phyloP scores from a whole-genome alignment of 306 rosid species.

The Castanospermum australe region DNA sequence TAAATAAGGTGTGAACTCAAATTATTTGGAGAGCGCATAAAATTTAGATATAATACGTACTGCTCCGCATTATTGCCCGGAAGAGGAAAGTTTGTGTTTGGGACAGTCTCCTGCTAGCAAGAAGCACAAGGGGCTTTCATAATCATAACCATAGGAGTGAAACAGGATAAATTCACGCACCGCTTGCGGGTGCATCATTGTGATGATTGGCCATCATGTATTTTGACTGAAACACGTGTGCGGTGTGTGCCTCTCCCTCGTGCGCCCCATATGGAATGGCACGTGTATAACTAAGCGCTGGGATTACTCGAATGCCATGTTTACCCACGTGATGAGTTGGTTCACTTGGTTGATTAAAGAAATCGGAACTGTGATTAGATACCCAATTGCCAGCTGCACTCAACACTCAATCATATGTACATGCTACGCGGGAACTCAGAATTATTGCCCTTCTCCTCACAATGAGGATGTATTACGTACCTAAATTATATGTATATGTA shows the following conservation, averaged over 20 bases:
- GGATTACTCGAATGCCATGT: not conserved
- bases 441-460: slow-evolving; percentile 28
- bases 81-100: slow-evolving; percentile 17
- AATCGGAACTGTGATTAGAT: not conserved
- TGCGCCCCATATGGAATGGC: slow-evolving; percentile 21
- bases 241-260: not conserved
- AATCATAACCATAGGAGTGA: slow-evolving; percentile 23
- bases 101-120: slow-evolving; percentile 6
- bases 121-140: slow-evolving; percentile 13
- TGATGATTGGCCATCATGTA: slow-evolving; percentile 42
- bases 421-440: slow-evolving; percentile 17
- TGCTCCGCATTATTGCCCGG: not conserved
- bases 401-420: slow-evolving; percentile 47
- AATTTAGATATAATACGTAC: too few relatives aligned
- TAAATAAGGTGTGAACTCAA: too few relatives aligned
- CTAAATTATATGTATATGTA: not conserved
- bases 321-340: slow-evolving; percentile 22
- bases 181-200: slow-evolving; percentile 36
- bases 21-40: too few relatives aligned
- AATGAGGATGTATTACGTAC: not conserved
- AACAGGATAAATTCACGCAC: slow-evolving; percentile 22
- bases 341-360: not conserved
- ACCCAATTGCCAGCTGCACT: slow-evolving; percentile 38
- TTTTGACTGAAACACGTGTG: slow-evolving; percentile 53
- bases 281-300: slow-evolving; percentile 24